Percentiles rank a stretch among this genome's conserved stretches.
Conservation (phyloP, 2,329 filamentous ascomycete genomes). For the Arthroderma sp. region DNA sequence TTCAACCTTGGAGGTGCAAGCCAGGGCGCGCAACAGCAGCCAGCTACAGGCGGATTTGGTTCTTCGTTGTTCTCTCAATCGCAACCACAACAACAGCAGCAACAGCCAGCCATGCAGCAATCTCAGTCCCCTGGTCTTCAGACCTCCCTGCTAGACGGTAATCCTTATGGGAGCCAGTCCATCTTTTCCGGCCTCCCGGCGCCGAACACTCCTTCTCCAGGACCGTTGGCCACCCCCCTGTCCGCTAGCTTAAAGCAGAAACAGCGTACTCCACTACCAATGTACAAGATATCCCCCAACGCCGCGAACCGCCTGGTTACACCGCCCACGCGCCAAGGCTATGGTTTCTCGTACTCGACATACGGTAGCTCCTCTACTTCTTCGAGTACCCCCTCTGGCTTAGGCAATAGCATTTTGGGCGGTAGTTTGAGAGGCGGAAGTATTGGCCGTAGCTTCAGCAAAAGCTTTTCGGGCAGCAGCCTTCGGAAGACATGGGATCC, state of each 20-base stretch:
- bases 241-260: slow-evolving; percentile 62
- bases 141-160: slow-evolving; percentile 68
- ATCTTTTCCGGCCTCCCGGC: slow-evolving; percentile 63
- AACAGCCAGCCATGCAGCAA: slow-evolving; percentile 40
- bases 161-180: slow-evolving; percentile 78
- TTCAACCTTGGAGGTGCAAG: slow-evolving; percentile 7
- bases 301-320: slow-evolving; percentile 69
- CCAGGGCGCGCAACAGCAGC: slow-evolving; percentile 18
- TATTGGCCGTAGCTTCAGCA: slow-evolving; percentile 59
- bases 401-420: slow-evolving; percentile 51
- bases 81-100: slow-evolving; percentile 1
- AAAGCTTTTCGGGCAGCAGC: slow-evolving; percentile 80
- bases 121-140: slow-evolving; percentile 43
- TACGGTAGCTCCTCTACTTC: slow-evolving; percentile 69
- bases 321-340: slow-evolving; percentile 67
- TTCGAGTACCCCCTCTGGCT: slow-evolving; percentile 54
- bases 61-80: slow-evolving; percentile 34
- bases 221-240: slow-evolving; percentile 82
- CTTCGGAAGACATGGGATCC: slow-evolving; percentile 67
- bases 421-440: slow-evolving; percentile 26
- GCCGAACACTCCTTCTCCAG: slow-evolving; percentile 55
- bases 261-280: slow-evolving; percentile 65
- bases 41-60: slow-evolving; percentile 34
- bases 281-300: slow-evolving; percentile 74
- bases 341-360: slow-evolving; percentile 84